Evolutionary conservation across 352 stramenopile species (phyloP), one percentile per base, ranked within the genome.

Genomic region (Globisporangium orthogonon): DNA sequence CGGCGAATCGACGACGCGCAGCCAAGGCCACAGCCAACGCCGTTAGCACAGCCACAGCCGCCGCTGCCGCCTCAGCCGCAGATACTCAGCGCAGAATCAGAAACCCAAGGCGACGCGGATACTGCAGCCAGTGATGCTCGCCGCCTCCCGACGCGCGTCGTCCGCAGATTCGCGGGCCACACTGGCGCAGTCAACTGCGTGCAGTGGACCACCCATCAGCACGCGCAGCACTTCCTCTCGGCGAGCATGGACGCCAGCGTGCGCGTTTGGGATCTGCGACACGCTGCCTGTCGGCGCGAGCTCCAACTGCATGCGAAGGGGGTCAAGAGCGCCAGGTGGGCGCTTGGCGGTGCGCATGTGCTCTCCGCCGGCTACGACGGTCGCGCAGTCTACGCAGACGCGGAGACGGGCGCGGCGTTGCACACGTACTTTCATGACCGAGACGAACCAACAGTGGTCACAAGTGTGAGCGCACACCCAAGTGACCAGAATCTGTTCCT

Each of bases 231-330:
- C 15, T 78, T 86, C 46, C 55, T 86, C 0, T 86, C 78, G 5
- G 72, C 76, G n/a, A 83, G 76, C 0, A 84, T 87, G 78, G 78
- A 89, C 61, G 50, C 55, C 31, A 73, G 64, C 1, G 65, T 86
- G 3, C 70, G 72, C 7, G 52, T 89, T 6, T 89, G 78, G 78
- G 64, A 62, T 57, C 41, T 43, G 35, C 61, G 62, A 3, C 39
- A 53, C 14, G 43, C 50, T 7, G 30, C 54, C 2, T 58, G 57
- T 43, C 60, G 56, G 23, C 59, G 67, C 4, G 30, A 53, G 1
- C 37, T 83, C 31, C 17, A 14, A 10, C 62, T 74, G 37, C 71
- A 84, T 47, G 64, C 44, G 0, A 60, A 71, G 6, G 74, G 72
- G 35, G 78, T 89, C 18, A 76, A 72, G 57, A 75, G 62, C 37